phyloP scores from a whole-genome alignment of 2,329 filamentous ascomycete species.

The Lachnellula arida region DNA sequence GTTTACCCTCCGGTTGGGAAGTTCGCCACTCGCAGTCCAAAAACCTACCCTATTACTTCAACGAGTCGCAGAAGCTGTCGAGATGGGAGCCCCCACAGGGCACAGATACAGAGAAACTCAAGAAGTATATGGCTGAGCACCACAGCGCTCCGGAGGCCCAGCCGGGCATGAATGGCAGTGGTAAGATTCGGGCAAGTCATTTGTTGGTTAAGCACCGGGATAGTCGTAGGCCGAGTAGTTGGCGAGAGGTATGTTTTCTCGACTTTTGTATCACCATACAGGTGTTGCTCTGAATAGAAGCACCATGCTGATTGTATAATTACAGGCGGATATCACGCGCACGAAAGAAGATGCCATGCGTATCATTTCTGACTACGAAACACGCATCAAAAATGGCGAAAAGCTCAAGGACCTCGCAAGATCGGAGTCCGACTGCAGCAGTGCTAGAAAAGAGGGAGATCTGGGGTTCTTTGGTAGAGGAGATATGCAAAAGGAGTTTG shows the following conservation, averaged over 20 bases:
- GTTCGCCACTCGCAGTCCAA: slow-evolving; percentile 98
- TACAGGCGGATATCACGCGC: slow-evolving; percentile 72
- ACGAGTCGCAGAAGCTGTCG: slow-evolving; percentile 77
- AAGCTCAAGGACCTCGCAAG: background rate
- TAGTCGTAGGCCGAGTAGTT: slow-evolving; percentile 85
- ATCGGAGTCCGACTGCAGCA: slow-evolving; percentile 87
- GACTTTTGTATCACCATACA: too few species aligned
- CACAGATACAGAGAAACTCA: slow-evolving; percentile 88
- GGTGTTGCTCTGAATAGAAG: background rate
- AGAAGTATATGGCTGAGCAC: slow-evolving; percentile 86
- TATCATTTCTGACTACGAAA: slow-evolving; percentile 72
- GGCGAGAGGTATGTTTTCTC: slow-evolving; percentile 63
- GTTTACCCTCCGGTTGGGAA: slow-evolving; percentile 85
- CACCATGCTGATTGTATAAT: slow-evolving; percentile 9
- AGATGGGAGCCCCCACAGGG: slow-evolving; percentile 89
- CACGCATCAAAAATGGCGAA: slow-evolving; percentile 64
- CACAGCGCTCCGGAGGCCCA: slow-evolving; percentile 58
- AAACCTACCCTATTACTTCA: slow-evolving; percentile 99
- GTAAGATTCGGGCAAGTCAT: slow-evolving; percentile 91
- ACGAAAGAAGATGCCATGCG: slow-evolving; percentile 78
- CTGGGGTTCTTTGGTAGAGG: slow-evolving; percentile 90
- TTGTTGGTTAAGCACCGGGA: slow-evolving; percentile 89
- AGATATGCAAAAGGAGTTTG: slow-evolving; percentile 99
- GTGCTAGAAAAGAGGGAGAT: slow-evolving; percentile 88
- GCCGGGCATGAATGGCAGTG: slow-evolving; percentile 41